Evolutionary conservation across 2,329 filamentous ascomycete species (phyloP).

Genomic region (Cladosporium sp.): DNA sequence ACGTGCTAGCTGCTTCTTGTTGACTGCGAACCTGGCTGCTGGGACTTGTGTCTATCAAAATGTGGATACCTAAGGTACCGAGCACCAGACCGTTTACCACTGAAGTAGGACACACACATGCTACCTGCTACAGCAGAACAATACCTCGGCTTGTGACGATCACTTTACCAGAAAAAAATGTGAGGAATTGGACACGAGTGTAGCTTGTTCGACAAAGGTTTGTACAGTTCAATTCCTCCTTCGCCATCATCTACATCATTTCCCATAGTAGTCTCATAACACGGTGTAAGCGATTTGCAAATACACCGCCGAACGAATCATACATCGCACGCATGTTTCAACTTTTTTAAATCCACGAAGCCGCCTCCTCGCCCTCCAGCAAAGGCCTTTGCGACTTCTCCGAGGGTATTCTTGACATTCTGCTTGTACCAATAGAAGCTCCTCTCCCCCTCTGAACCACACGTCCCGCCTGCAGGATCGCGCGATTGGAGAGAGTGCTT

Average conservation of each 20-base stretch:
- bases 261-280: slow-evolving; percentile 12
- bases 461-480: slow-evolving; percentile 23
- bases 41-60: no score
- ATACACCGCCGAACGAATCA: no score
- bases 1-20: background rate
- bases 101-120: no score
- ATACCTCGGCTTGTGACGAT: no score
- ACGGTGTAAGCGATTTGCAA: no score
- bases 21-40: no score
- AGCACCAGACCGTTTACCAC: no score
- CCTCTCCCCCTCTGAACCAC: slow-evolving; percentile 21
- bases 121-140: no score
- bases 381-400: background rate
- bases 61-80: no score
- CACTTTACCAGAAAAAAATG: no score
- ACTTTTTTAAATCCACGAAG: slow-evolving; percentile 8
- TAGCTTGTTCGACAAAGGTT: background rate
- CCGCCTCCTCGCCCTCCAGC: slow-evolving; percentile 2
- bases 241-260: slow-evolving; percentile 14
- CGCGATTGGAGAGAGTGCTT: slow-evolving; percentile 17
- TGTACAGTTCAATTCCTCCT: slow-evolving; percentile 8
- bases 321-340: background rate
- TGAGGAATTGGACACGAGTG: no score
- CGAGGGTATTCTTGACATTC: background rate
- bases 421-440: background rate